These are phyloP conservation scores for Fusarium bactridioides DNA, from an alignment of 2,329 filamentous ascomycete species.

Conservation along the genomic window DNA sequence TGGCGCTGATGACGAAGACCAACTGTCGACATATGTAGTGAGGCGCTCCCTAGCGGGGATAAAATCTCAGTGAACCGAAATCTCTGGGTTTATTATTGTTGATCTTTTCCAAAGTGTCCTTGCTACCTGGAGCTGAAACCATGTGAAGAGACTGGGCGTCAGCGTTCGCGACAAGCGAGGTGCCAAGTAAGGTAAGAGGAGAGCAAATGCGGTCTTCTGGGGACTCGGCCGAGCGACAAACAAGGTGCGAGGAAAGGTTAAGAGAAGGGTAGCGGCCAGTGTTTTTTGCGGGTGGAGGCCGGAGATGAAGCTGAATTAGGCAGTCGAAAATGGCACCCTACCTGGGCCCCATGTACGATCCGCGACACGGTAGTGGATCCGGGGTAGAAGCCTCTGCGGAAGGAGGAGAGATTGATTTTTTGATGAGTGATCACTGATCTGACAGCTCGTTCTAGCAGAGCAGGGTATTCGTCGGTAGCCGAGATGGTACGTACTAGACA, in stretches of 20 bases:
- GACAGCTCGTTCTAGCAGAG: slow-evolving; percentile 8
- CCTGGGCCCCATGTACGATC: slow-evolving; percentile 36
- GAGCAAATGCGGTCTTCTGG: slow-evolving; percentile 27
- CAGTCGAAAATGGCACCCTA: slow-evolving; percentile 26
- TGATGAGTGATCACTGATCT: slow-evolving; percentile 26
- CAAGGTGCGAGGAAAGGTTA: background rate
- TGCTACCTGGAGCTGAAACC: slow-evolving; percentile 38
- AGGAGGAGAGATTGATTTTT: slow-evolving; percentile 19
- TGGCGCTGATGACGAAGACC: slow-evolving; percentile 11
- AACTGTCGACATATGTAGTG: slow-evolving; percentile 3
- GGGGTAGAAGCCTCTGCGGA: slow-evolving; percentile 38
- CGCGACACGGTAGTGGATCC: slow-evolving; percentile 40
- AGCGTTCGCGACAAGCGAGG: slow-evolving; percentile 23
- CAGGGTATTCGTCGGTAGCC: slow-evolving; percentile 12
- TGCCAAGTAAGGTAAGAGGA: background rate
- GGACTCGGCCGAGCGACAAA: slow-evolving; percentile 41
- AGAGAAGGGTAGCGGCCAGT: slow-evolving; percentile 2
- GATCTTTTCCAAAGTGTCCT: slow-evolving; percentile 32
- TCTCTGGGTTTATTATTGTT: slow-evolving; percentile 22
- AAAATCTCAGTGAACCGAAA: slow-evolving; percentile 27
- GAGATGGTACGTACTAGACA: slow-evolving; percentile 11
- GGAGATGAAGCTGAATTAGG: slow-evolving; percentile 43
- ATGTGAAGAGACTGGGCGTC: slow-evolving; percentile 19
- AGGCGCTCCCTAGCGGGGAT: slow-evolving; percentile 13
- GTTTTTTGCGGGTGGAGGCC: slow-evolving; percentile 6